Conservation (phyloP, 2,329 filamentous ascomycete genomes). For the Huntiella savannae region DNA sequence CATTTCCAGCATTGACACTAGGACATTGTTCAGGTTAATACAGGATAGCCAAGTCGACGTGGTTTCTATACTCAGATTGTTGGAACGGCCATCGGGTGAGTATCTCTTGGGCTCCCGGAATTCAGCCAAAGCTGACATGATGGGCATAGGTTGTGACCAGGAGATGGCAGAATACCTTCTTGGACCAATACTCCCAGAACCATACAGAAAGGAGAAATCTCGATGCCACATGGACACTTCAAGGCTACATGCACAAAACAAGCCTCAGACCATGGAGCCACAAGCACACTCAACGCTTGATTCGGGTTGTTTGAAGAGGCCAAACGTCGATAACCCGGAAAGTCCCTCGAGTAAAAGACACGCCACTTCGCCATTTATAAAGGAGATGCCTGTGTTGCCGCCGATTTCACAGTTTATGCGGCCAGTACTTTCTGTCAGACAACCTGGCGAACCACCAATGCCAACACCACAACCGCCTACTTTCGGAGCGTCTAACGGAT, state of each 20-base stretch:
- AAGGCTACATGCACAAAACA: neutral
- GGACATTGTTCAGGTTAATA: too few species aligned
- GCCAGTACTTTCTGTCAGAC: neutral
- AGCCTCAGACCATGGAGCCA: neutral
- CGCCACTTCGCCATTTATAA: neutral
- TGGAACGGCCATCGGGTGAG: too few species aligned
- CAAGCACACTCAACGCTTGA: neutral
- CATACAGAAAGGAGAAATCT: neutral
- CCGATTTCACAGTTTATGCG: neutral
- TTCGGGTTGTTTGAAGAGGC: neutral
- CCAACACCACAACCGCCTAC: neutral
- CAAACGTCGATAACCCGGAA: neutral
- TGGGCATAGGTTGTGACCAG: too few species aligned
- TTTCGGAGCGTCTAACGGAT: neutral
- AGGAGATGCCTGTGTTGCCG: neutral
- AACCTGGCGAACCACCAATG: neutral
- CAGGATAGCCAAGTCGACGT: neutral
- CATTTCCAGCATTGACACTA: too few species aligned
- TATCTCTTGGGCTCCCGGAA: too few species aligned
- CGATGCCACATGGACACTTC: neutral
- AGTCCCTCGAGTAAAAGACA: constrained; percentile 2
- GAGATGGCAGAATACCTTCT: too few species aligned
- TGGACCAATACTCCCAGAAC: neutral
- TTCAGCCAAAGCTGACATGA: too few species aligned
- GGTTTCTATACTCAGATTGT: neutral